These are phyloP conservation scores for Scheffersomyces lignicola DNA, from an alignment of 1,139 yeast genomes.

Conservation along the genomic window DNA sequence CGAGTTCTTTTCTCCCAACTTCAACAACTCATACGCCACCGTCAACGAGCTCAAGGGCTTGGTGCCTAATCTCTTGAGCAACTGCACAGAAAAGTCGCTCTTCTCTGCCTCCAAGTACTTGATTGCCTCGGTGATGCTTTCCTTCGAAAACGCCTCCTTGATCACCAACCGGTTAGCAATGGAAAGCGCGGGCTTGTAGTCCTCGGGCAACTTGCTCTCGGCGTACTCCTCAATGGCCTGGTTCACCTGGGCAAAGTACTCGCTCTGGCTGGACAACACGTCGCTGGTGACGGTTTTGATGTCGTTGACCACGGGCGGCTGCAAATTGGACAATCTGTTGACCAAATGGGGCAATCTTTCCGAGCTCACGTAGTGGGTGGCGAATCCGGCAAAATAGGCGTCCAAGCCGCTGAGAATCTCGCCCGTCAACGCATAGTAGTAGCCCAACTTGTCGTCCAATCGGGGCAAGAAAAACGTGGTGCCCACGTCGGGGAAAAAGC, in stretches of 20 bases:
- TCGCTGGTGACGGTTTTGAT: constrained; percentile 19
- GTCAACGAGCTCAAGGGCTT: constrained; percentile 82
- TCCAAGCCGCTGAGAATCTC: constrained; percentile 75
- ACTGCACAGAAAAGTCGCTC: constrained; percentile 64
- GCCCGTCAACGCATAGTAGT: constrained; percentile 86
- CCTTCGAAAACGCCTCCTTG: constrained; percentile 63
- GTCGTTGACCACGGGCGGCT: constrained; percentile 40
- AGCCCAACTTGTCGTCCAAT: constrained; percentile 79
- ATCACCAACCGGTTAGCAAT: constrained; percentile 60
- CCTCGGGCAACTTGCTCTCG: constrained; percentile 62
- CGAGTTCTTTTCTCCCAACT: constrained; percentile 58
- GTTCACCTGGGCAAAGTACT: constrained; percentile 62
- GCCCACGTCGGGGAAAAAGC: constrained; percentile 96
- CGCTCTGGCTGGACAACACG: constrained; percentile 27
- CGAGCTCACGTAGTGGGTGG: constrained; percentile 84
- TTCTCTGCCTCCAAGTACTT: constrained; percentile 55
- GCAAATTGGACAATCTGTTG: constrained; percentile 61
- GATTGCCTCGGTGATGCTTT: constrained; percentile 62
- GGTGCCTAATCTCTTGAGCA: constrained; percentile 53
- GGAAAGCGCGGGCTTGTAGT: constrained; percentile 59
- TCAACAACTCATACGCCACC: constrained; percentile 69
- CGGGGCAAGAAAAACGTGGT: constrained; percentile 86
- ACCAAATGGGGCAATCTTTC: constrained; percentile 62
- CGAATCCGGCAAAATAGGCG: constrained; percentile 78
- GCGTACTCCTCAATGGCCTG: constrained; percentile 76